Evolutionary conservation across 2,329 filamentous ascomycete species (phyloP), one percentile per base, ranked within the genome.

Genomic region (Aureobasidium uvarum): DNA sequence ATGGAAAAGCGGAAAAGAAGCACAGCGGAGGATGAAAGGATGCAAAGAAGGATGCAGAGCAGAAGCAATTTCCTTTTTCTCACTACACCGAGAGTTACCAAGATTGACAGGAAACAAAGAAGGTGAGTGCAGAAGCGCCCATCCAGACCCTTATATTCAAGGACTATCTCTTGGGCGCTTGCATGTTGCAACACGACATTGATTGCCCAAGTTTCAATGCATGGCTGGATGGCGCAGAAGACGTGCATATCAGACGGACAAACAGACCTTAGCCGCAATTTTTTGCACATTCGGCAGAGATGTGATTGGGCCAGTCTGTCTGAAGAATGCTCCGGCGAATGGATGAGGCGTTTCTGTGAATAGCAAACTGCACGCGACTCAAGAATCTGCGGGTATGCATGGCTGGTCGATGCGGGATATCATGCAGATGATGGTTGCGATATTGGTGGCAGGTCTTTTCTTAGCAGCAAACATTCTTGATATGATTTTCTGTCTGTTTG

Each of bases 301-400:
- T 18, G 14, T 51, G 46, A 41, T 62, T 62, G 59, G 58, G 14
- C 20, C 43, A 50, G 38, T n/a, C 41, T 43, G 5, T 45, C 14
- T 13, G 20, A n/a, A 43, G n/a, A 52, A 62, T 43, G 36, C 36
- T 43, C 46, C 45, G 43, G 8, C n/a, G 45, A 4, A 46, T 23
- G 46, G 46, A 31, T 31, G 59, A 48, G 59, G 46, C 43, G 46
- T 25, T 33, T 52, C 46, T 43, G 45, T 5, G 45, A 41, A 51
- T 62, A 62, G 56, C 39, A 46, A 18, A 28, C 56, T 60, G 56
- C 31, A 60, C 56, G 11, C 43, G 56, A 48, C 56, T 60, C 56
- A 60, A 13, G 10, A 33, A 16, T 20, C 13, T 46, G 41, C 55
- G 43, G 43, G 58, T 62, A 62, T 62, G 45, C 58, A 50, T 62